Evolutionary conservation across 108 stramenopile genomes (phyloP).

Genomic region (Pseudonitzschia multiseries): DNA sequence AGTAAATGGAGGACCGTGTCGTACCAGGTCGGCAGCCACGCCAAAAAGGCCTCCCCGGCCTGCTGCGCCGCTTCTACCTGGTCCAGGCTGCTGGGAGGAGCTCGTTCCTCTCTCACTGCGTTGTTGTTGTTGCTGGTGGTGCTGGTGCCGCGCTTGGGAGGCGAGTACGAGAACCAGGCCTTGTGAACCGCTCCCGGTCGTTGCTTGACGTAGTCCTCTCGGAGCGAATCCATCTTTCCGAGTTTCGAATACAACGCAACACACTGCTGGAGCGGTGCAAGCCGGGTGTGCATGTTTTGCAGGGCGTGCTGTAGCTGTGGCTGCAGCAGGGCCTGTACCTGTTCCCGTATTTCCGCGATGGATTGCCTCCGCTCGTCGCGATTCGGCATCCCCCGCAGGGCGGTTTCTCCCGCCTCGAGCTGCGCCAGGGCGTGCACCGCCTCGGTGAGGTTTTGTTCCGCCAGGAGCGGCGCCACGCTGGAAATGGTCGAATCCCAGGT

Average conservation of each 20-base stretch:
- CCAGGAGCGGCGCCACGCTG: constrained; percentile 57
- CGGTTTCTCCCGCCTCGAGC: constrained; percentile 64
- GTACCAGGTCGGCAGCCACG: constrained; percentile 78
- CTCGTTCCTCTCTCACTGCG: not conserved
- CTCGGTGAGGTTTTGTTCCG: constrained; percentile 54
- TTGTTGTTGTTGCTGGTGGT: constrained; percentile 15
- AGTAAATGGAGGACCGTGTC: constrained; percentile 63
- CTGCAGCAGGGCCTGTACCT: constrained; percentile 65
- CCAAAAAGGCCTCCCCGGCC: constrained; percentile 41
- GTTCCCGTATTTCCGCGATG: constrained; percentile 53
- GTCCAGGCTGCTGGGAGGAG: not conserved
- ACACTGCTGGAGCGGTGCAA: constrained; percentile 78
- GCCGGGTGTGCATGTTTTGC: constrained; percentile 63
- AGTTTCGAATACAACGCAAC: constrained; percentile 66
- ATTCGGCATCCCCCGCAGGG: constrained; percentile 71
- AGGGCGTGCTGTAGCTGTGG: constrained; percentile 79
- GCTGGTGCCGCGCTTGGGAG: constrained; percentile 11
- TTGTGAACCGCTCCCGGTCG: constrained; percentile 63
- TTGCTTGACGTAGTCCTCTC: constrained; percentile 78
- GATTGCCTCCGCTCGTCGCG: constrained; percentile 57
- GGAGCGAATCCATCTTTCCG: constrained; percentile 68
- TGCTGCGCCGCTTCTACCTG: constrained; percentile 10
- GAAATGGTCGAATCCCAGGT: constrained; percentile 75
- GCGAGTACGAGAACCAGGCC: constrained; percentile 66
- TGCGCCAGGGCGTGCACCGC: constrained; percentile 62